A percentile compares a stretch with the other conserved stretches of the same genome.
These are phyloP conservation scores for Rosa multiflora DNA, from an alignment of 306 rosid genomes.

Conservation along the genomic window DNA sequence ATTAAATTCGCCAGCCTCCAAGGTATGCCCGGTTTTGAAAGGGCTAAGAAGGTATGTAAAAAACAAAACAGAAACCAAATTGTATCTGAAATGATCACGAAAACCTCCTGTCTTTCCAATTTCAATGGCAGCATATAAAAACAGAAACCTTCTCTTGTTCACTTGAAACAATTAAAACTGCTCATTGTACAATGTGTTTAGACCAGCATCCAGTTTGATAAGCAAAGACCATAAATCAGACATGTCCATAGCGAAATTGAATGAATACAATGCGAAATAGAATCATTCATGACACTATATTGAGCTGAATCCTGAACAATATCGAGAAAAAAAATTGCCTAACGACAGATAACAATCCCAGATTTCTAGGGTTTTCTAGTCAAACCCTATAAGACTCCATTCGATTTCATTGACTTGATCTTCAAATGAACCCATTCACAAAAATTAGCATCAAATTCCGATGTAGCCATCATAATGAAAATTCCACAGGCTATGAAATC, in stretches of 20 bases:
- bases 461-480: not conserved
- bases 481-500: not conserved
- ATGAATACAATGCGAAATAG: not conserved
- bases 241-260: not conserved
- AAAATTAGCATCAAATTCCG: not conserved
- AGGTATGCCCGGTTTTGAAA: not conserved
- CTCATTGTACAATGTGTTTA: not conserved
- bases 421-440: not conserved
- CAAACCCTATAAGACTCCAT: slow-evolving; percentile 2
- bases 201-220: not conserved
- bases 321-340: not conserved
- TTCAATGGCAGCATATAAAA: not conserved
- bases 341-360: slow-evolving; percentile 8
- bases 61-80: not conserved
- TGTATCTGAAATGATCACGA: not conserved
- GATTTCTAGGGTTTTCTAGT: slow-evolving; percentile 21
- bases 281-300: not conserved
- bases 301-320: not conserved
- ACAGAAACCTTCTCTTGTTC: not conserved
- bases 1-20: not conserved
- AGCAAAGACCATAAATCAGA: not conserved
- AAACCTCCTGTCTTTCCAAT: not conserved
- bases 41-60: not conserved
- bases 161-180: not conserved
- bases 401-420: slow-evolving; percentile 8